Conservation (phyloP, 2,329 filamentous ascomycete genomes). For the Penicillium sp. region DNA sequence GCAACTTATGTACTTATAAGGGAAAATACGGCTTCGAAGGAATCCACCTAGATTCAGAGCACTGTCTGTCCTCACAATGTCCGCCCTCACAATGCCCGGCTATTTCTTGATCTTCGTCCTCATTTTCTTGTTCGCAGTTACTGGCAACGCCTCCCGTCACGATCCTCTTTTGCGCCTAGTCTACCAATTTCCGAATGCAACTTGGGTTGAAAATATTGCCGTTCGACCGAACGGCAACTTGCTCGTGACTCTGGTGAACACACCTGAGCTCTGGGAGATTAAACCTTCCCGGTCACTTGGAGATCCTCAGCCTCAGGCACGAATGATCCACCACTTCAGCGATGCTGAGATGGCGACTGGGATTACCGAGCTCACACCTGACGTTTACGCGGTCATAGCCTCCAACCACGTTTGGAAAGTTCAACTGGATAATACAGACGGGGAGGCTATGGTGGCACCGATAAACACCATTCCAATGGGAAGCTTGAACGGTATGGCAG, state of each 20-base stretch:
- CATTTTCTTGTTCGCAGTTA: too few relatives aligned
- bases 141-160: too few relatives aligned
- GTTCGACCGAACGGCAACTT: conserved; percentile 27
- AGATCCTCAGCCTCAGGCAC: background rate
- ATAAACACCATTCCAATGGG: conserved; percentile 2
- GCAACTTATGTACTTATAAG: too few relatives aligned
- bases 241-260: conserved; percentile 22
- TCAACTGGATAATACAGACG: too few relatives aligned
- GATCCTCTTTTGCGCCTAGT: background rate
- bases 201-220: conserved; percentile 31
- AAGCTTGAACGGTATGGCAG: conserved; percentile 12
- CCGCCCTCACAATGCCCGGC: too few relatives aligned
- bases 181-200: conserved; percentile 21
- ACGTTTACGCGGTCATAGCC: conserved; percentile 11
- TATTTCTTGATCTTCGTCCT: too few relatives aligned
- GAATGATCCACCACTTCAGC: conserved; percentile 7
- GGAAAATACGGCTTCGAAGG: too few relatives aligned
- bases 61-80: too few relatives aligned
- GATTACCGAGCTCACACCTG: conserved; percentile 11
- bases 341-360: conserved; percentile 8
- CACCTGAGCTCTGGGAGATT: conserved; percentile 15
- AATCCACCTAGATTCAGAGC: too few relatives aligned
- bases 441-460: too few relatives aligned
- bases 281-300: background rate
- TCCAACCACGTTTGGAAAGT: conserved; percentile 13